Evolutionary conservation across 2,329 filamentous ascomycete species (phyloP), one percentile per base, ranked within the genome.

Genomic region (Beauveria rudraprayagi): DNA sequence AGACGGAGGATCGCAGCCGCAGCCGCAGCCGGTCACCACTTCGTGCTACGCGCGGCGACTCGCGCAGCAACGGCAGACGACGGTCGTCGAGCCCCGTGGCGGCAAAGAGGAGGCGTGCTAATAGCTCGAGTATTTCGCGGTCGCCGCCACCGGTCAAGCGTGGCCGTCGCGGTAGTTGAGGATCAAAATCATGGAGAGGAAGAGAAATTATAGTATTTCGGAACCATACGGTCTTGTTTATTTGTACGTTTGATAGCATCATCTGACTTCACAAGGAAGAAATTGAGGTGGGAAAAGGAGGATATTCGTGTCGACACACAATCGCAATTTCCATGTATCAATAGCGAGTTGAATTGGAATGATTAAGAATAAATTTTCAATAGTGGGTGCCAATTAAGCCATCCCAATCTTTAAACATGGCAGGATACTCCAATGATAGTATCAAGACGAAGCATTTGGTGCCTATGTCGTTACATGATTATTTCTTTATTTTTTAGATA

Each of bases 61-160:
- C 56, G 56, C 48, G 51, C 2, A 26, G 41, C 40, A 37, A 30
- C 11, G 16, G 22, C 28, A 40, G 41, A 10, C 17, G 34, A 17
- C 50, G 54, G 46, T 66, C 69, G 19, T 61, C 61, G 37, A 72
- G 70, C 44, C 69, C 70, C 17, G 64, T 65, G 43, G 66, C 69
- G 3, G 66, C 68, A 28, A 61, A 61, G 53, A 51, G 60, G 19
- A 22, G 60, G 41, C 52, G 60, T 17, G 43, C 10, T 11, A 67
- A 71, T 57, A 72, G 69, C 52, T 69, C 70, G 48, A 72, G 70
- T 59, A 62, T 68, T 24, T 72, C 70, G 22, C 63, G 67, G 52
- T 72, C 70, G 28, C 70, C 70, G 41, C 69, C 70, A 9, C 70
- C 70, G 10, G 63, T 69, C 65, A 72, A 72, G 61, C 70, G 69